Percentiles rank a stretch among this genome's conserved stretches.
phyloP scores from a whole-genome alignment of 2,329 filamentous ascomycete genomes.

The Clarireedia paspali region DNA sequence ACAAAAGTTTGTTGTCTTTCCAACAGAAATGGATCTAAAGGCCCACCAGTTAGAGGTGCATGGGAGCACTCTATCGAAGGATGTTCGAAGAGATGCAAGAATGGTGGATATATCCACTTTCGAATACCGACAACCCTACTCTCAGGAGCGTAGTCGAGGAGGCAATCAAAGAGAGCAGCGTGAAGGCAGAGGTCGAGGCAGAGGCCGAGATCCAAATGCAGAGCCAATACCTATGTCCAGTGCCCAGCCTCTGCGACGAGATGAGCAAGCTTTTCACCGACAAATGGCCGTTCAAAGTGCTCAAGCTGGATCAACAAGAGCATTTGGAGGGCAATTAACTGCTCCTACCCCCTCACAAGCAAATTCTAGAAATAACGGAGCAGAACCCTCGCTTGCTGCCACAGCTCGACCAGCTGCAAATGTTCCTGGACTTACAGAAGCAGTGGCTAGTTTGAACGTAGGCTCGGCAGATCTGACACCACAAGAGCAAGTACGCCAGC shows the following conservation, averaged over 20 bases:
- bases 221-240: constrained; percentile 71
- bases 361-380: constrained; percentile 7
- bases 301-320: constrained; percentile 70
- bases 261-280: constrained; percentile 85
- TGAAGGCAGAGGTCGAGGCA: constrained; percentile 40
- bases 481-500: constrained; percentile 71
- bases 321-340: constrained; percentile 78
- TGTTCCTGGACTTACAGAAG: background rate
- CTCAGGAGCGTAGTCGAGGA: constrained; percentile 43
- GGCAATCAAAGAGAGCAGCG: constrained; percentile 35
- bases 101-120: constrained; percentile 83
- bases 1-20: constrained; percentile 97
- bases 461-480: constrained; percentile 48
- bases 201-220: constrained; percentile 80
- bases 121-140: constrained; percentile 67
- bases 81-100: constrained; percentile 73
- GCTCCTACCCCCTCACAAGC: constrained; percentile 34
- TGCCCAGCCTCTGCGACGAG: constrained; percentile 72
- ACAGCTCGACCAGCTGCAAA: constrained; percentile 13
- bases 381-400: constrained; percentile 9
- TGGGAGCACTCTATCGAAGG: constrained; percentile 71
- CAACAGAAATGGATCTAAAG: constrained; percentile 89
- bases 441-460: constrained; percentile 33
- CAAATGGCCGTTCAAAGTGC: constrained; percentile 87
- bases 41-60: constrained; percentile 85